Evolutionary conservation across 495 filamentous ascomycete species (phyloP).

Genomic region (Penicillium macrosclerotiorum): DNA sequence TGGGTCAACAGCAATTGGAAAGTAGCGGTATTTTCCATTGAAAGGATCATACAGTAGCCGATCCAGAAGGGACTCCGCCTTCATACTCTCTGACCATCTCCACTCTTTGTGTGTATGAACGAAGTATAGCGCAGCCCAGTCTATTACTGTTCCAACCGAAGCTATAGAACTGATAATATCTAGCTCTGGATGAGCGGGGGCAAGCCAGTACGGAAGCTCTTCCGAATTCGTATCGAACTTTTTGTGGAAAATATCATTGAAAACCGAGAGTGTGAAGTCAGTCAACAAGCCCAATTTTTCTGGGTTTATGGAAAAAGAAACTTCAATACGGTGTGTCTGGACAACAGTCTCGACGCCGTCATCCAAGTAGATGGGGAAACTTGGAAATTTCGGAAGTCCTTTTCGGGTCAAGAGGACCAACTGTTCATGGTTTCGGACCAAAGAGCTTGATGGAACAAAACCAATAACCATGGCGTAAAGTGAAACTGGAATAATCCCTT

Average conservation of each 20-base stretch:
- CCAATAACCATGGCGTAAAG: slow-evolving; percentile 66
- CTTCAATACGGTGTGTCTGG: slow-evolving; percentile 35
- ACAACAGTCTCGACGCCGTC: slow-evolving; percentile 58
- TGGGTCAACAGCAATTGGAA: slow-evolving; percentile 35
- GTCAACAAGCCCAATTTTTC: slow-evolving; percentile 53
- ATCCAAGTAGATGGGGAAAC: slow-evolving; percentile 70
- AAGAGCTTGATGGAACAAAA: slow-evolving; percentile 54
- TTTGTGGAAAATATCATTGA: slow-evolving; percentile 89
- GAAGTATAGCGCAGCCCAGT: slow-evolving; percentile 60
- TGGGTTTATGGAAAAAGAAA: slow-evolving; percentile 37
- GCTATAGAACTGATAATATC: neutral
- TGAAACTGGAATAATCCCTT: slow-evolving; percentile 47
- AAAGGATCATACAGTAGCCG: slow-evolving; percentile 72
- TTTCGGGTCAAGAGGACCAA: slow-evolving; percentile 72
- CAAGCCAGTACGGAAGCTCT: slow-evolving; percentile 83
- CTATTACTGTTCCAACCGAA: slow-evolving; percentile 47
- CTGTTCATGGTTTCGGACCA: slow-evolving; percentile 60
- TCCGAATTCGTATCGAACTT: slow-evolving; percentile 60
- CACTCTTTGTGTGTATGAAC: slow-evolving; percentile 53
- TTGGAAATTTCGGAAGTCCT: slow-evolving; percentile 60
- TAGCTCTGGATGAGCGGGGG: slow-evolving; percentile 42
- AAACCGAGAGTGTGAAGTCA: slow-evolving; percentile 70
- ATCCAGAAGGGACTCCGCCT: slow-evolving; percentile 56
- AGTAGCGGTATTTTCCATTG: slow-evolving; percentile 61
- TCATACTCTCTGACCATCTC: slow-evolving; percentile 52